These are phyloP conservation scores for Tulasnella calospora DNA, from an alignment of 768 basidiomycete genomes.

Conservation along the genomic window DNA sequence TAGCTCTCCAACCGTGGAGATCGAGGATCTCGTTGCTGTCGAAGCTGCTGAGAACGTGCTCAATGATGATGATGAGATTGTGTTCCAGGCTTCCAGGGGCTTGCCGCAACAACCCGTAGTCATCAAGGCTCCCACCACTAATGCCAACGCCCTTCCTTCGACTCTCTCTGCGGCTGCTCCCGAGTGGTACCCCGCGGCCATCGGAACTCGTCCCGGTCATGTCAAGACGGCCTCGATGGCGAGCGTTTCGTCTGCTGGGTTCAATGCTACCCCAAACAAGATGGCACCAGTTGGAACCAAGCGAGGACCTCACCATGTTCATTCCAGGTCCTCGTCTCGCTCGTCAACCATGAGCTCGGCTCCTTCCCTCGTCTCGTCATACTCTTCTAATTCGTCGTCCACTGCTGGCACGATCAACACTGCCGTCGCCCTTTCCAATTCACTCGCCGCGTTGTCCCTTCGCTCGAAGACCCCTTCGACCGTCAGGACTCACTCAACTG, in stretches of 20 bases:
- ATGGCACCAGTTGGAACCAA: not conserved
- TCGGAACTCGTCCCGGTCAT: conserved; percentile 7
- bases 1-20: conserved; percentile 1
- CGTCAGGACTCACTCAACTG: conserved; percentile 12
- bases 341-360: conserved; percentile 1
- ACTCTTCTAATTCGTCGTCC: not conserved
- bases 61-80: conserved; percentile 21
- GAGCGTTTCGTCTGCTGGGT: conserved; percentile 2
- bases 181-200: conserved; percentile 16
- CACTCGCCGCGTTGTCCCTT: not conserved
- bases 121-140: not conserved
- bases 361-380: conserved; percentile 1
- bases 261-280: conserved; percentile 6
- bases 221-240: conserved; percentile 14
- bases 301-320: conserved; percentile 5
- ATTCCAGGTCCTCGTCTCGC: conserved; percentile 3
- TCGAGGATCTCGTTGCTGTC: conserved; percentile 18
- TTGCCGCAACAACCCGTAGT: not conserved
- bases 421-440: not conserved
- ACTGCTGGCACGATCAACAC: conserved; percentile 5
- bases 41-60: conserved; percentile 25
- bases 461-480: conserved; percentile 6
- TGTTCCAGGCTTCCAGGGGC: not conserved
- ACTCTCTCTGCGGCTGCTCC: conserved; percentile 11
- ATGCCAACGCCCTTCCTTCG: not conserved